A percentile compares a stretch with the other conserved stretches of the same genome.
phyloP scores from a whole-genome alignment of 1,284 basidiomycete genomes.

The Pyrrhoderma lamaoense region DNA sequence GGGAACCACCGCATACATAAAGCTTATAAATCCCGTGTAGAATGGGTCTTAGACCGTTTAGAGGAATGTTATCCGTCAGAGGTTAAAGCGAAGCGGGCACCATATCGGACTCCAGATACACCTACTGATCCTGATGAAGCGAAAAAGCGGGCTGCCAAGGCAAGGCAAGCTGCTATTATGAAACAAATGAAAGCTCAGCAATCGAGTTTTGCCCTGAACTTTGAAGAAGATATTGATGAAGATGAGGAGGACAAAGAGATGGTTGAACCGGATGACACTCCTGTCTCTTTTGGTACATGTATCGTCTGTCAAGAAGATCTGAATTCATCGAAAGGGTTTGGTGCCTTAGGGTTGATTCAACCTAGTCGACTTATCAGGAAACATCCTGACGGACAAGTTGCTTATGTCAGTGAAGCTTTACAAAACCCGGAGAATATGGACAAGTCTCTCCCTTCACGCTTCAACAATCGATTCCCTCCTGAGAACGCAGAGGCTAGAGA shows the following conservation, averaged over 20 bases:
- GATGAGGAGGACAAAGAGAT: constrained; percentile 55
- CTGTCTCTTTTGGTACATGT: constrained; percentile 79
- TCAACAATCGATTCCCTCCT: constrained; percentile 46
- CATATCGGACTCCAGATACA: constrained; percentile 31
- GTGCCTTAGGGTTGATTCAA: constrained; percentile 85
- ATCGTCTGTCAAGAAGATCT: constrained; percentile 98
- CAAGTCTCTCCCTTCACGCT: constrained; percentile 29
- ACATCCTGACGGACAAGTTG: constrained; percentile 65
- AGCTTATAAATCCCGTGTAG: constrained; percentile 58
- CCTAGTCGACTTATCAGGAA: constrained; percentile 80
- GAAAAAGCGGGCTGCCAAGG: constrained; percentile 76
- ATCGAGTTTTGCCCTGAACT: constrained; percentile 74
- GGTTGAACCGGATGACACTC: constrained; percentile 38
- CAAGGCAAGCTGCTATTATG: constrained; percentile 85
- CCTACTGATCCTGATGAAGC: constrained; percentile 52
- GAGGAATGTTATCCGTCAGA: constrained; percentile 44
- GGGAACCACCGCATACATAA: constrained; percentile 72
- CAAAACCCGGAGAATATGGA: constrained; percentile 64
- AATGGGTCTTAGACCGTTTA: constrained; percentile 70
- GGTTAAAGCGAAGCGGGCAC: constrained; percentile 44
- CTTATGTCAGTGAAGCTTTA: constrained; percentile 72
- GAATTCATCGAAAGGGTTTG: constrained; percentile 69
- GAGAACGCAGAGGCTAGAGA: constrained; percentile 41
- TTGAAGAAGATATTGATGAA: constrained; percentile 47
- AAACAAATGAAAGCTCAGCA: constrained; percentile 90